Evolutionary conservation across 2,329 filamentous ascomycete genomes (phyloP), one percentile per base, ranked within the genome.

Genomic region (Paracoccidioides brasiliensis): DNA sequence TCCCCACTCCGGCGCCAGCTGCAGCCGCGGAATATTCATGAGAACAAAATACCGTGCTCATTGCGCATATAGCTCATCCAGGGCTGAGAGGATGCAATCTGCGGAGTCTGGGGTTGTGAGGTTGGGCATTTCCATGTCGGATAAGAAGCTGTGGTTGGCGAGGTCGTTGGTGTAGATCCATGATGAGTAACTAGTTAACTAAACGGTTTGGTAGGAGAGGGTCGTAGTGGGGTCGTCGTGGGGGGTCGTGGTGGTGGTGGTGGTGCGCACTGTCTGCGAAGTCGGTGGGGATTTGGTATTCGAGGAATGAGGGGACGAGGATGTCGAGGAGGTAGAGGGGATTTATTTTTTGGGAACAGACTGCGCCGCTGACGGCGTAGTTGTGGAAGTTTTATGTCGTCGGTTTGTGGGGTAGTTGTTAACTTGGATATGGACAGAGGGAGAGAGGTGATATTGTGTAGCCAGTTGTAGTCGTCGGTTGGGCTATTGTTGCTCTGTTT

Each of bases 91-190:
- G 1, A 88, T 74, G 65, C 86, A 90, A 59, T 84, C 78, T 2
- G 82, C 75, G 64, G 84, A 89, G 63, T 83, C 78, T 1, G 76
- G 72, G 6, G 89, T 76, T 2, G 79, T 83, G 28, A 80, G 82
- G 10, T 77, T 79, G 0, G 71, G 62, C 3, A 76, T 68, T 65
- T 88, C 82, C 30, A 74, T 76, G 64, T 88, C 84, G 4, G 78
- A 80, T 38, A 90, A 67, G 64, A 90, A 84, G 8, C 78, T 84
- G 52, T 76, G 69, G 56, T 74, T 76, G 28, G 86, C 86, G 7
- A 91, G 73, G 64, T 91, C 87, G 64, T 91, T 91, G 33, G 86
- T 89, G 3, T 87, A 86, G 63, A 90, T 89, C 85, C 85, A 90
- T 52, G 90, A 78, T 0, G 81, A 77, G 64, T 89, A 90, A 2